Conservation (phyloP, 257 asterid species). For the Solanum okadae region DNA sequence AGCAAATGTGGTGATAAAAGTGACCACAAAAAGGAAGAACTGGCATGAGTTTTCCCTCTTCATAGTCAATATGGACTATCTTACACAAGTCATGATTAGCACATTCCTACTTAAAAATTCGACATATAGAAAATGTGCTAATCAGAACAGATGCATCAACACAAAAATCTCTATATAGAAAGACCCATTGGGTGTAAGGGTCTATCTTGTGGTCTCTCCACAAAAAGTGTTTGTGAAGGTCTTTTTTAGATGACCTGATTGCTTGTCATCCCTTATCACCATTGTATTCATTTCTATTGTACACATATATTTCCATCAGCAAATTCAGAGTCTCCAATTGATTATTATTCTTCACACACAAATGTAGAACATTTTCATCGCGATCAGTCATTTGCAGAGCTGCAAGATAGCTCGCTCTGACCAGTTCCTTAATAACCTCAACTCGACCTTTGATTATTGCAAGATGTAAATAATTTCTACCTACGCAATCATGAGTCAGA, state of each 20-base stretch:
- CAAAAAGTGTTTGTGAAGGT: no score
- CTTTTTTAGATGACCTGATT: no score
- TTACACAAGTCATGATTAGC: not conserved
- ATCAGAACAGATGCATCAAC: no score
- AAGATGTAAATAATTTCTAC: slow-evolving; percentile 26
- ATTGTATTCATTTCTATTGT: no score
- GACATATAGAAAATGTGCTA: not conserved
- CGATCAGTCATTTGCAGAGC: slow-evolving; percentile 9
- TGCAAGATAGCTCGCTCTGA: not conserved
- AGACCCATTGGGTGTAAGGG: no score
- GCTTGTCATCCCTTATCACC: no score
- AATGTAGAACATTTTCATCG: slow-evolving; percentile 21
- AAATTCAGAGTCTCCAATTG: slow-evolving; percentile 21
- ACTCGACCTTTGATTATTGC: slow-evolving; percentile 26
- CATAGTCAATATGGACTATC: not conserved
- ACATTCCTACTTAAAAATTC: not conserved
- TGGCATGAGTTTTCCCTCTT: not conserved
- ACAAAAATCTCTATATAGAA: no score
- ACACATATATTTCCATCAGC: not conserved
- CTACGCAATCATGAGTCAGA: slow-evolving; percentile 11
- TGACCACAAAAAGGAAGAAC: not conserved
- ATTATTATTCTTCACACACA: slow-evolving; percentile 23
- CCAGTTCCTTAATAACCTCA: slow-evolving; percentile 18
- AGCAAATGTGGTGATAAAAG: not conserved
- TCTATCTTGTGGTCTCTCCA: no score